Evolutionary conservation across 2,329 filamentous ascomycete genomes (phyloP).

Genomic region (Neobulgaria alba): DNA sequence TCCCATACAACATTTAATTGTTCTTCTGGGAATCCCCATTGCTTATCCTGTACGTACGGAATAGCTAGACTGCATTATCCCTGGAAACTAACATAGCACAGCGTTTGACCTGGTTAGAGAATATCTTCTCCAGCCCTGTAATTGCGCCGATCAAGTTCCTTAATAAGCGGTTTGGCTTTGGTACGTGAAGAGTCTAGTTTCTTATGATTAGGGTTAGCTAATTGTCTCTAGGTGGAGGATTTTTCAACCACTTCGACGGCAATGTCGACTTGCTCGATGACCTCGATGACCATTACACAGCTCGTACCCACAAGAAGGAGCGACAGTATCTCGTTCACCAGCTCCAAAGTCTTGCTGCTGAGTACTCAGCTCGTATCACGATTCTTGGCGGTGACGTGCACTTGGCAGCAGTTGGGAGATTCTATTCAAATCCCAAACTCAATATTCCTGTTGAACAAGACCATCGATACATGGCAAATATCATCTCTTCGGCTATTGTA

Average conservation of each 20-base stretch:
- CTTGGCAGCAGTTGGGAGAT: slow-evolving; percentile 82
- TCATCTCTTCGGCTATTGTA: slow-evolving; percentile 90
- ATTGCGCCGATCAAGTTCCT: slow-evolving; percentile 84
- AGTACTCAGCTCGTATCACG: slow-evolving; percentile 82
- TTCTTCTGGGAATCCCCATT: slow-evolving; percentile 80
- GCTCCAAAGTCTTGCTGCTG: slow-evolving; percentile 73
- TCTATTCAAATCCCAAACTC: slow-evolving; percentile 82
- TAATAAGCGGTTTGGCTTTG: slow-evolving; percentile 81
- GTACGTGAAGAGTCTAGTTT: slow-evolving; percentile 30
- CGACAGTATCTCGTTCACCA: slow-evolving; percentile 69
- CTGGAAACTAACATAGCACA: slow-evolving; percentile 24
- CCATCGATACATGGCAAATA: slow-evolving; percentile 89
- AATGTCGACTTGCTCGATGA: slow-evolving; percentile 89
- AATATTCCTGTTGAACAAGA: slow-evolving; percentile 72
- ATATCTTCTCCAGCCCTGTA: slow-evolving; percentile 76
- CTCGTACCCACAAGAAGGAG: slow-evolving; percentile 83
- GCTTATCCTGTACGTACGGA: slow-evolving; percentile 60
- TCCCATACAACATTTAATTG: slow-evolving; percentile 79
- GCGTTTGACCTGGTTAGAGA: slow-evolving; percentile 94
- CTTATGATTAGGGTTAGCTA: slow-evolving; percentile 1
- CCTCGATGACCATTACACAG: slow-evolving; percentile 92
- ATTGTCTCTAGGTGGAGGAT: slow-evolving; percentile 49
- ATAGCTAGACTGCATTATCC: background rate
- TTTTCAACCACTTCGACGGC: slow-evolving; percentile 94
- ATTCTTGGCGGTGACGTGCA: slow-evolving; percentile 94